These are phyloP conservation scores for Trichoderma harzianum DNA, from an alignment of 2,329 filamentous ascomycete genomes.

Conservation along the genomic window DNA sequence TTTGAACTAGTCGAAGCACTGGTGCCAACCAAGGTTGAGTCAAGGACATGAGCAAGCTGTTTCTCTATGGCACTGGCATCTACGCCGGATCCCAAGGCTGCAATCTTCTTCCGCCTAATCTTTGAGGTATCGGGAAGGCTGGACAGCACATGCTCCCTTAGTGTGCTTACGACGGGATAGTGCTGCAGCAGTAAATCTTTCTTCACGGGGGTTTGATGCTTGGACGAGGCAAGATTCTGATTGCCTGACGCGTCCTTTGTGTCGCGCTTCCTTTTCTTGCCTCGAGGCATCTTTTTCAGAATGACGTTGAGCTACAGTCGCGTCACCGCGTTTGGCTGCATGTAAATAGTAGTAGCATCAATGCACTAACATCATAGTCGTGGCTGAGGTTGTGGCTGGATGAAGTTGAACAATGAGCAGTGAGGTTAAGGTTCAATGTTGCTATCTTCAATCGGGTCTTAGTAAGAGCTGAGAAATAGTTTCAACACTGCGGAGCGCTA, in stretches of 20 bases:
- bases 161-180: conserved; percentile 61
- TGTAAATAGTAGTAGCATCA: neutral
- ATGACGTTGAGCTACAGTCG: neutral
- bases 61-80: conserved; percentile 34
- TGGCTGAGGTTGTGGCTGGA: neutral
- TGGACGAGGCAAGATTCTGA: neutral
- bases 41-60: conserved; percentile 58
- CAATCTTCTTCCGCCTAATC: conserved; percentile 56
- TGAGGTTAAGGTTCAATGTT: neutral
- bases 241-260: conserved; percentile 25
- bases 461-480: neutral
- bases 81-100: conserved; percentile 38
- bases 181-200: conserved; percentile 67
- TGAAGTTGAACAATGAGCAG: neutral
- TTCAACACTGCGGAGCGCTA: neutral
- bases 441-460: neutral
- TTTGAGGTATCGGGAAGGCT: conserved; percentile 66
- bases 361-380: neutral
- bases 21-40: conserved; percentile 65
- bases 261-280: conserved; percentile 29
- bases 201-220: conserved; percentile 28
- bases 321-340: neutral
- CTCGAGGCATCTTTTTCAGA: conserved; percentile 25
- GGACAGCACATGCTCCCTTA: conserved; percentile 68
- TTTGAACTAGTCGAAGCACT: neutral